A percentile compares a stretch with the other conserved stretches of the same genome.
These are phyloP conservation scores for Plectranthus barbatus DNA, from an alignment of 257 asterid species.

Conservation along the genomic window DNA sequence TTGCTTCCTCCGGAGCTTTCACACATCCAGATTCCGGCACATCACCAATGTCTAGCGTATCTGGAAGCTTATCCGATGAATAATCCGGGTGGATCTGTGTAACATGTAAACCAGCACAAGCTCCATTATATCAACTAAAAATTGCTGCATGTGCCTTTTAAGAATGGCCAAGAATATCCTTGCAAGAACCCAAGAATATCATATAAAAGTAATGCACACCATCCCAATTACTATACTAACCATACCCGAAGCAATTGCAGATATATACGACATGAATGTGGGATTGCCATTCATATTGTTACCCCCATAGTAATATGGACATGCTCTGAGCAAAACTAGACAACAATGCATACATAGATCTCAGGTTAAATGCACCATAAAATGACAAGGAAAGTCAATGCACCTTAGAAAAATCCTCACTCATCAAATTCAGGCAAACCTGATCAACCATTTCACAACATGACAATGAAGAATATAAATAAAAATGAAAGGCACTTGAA, in stretches of 20 bases:
- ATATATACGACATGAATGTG: too few species aligned
- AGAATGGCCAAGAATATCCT: too few species aligned
- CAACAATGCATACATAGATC: too few species aligned
- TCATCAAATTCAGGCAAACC: background rate
- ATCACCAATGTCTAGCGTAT: constrained; percentile 75
- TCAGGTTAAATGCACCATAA: too few species aligned
- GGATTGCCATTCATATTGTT: background rate
- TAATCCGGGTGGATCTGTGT: constrained; percentile 34
- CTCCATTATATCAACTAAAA: background rate
- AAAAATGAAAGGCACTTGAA: background rate
- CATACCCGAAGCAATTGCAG: too few species aligned
- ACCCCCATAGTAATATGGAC: background rate
- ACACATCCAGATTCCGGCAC: constrained; percentile 49
- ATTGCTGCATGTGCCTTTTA: too few species aligned
- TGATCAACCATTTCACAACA: background rate
- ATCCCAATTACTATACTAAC: background rate
- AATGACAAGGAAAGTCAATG: too few species aligned
- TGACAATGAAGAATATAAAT: background rate
- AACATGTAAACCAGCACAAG: background rate
- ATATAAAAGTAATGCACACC: background rate
- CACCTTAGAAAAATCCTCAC: background rate
- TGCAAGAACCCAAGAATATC: too few species aligned
- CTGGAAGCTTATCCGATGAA: constrained; percentile 63
- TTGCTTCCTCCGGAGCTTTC: constrained; percentile 17
- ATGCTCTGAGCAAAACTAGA: background rate